Evolutionary conservation across 805 yeast species (phyloP), one percentile per base, ranked within the genome.

Genomic region (Spathaspora girioi): DNA sequence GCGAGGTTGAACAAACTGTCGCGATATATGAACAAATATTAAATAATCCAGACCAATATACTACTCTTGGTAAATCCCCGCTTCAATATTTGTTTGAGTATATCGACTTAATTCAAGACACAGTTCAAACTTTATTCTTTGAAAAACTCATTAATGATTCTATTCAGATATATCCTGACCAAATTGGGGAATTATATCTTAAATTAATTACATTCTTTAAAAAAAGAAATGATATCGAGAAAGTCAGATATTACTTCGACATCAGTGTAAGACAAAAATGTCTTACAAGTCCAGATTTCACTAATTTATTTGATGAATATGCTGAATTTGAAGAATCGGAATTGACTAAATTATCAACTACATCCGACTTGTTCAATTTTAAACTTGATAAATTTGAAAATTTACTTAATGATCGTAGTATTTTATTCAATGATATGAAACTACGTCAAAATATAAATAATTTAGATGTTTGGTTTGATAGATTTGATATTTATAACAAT

Each of bases 401-500:
- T 19, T 65, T 90, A 20, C 62, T 89, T 56, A 75, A 78, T n/a
- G 62, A 77, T 12, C 75, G 94, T 55, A 75, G 79, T 1, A 63
- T 86, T 31, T 62, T 84, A 43, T 58, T 87, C 11, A 89, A 81
- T 60, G 96, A 89, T 59, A 82, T 89, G 27, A 71, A 80, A 52
- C 59, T 91, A 5, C 74, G 87, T 42, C 85, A 82, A 56, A 79
- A 84, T 58, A 70, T 79, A 1, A 79, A 89, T 59, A 78, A 81
- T 53, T 80, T 88, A 3, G 77, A 74, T 27, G 78, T 76, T 49
- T 93, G 97, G 97, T 65, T 83, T 42, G 79, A 80, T 47, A 73
- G 96, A 49, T 75, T 82, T 0, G 68, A 70, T 0, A 76, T 73
- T 55, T 73, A 75, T 15, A 59, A 69, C 2, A 63, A 68, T 4